These are phyloP conservation scores for Ormosia emarginata DNA, from an alignment of 306 rosid species.

Conservation along the genomic window DNA sequence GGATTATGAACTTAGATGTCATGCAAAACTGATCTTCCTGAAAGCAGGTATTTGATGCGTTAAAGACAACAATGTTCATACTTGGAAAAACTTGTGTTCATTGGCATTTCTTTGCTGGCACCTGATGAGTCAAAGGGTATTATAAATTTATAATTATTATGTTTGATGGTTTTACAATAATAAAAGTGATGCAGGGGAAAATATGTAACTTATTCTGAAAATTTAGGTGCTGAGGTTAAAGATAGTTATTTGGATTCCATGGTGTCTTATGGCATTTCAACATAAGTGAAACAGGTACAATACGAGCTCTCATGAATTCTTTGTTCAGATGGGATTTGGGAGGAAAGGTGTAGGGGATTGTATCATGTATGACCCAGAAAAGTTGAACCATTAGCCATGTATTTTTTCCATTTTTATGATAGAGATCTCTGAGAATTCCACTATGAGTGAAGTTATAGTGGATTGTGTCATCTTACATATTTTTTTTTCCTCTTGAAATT, in stretches of 20 bases:
- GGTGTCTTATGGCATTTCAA: slow-evolving; percentile 56
- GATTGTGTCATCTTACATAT: too few relatives aligned
- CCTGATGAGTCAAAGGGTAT: slow-evolving; percentile 95
- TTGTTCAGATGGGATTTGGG: too few relatives aligned
- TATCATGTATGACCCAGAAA: too few relatives aligned
- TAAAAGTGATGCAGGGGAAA: slow-evolving; percentile 11
- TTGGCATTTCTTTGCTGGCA: slow-evolving; percentile 94
- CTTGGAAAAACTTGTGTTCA: slow-evolving; percentile 80
- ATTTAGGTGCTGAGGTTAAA: slow-evolving; percentile 69
- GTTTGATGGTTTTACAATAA: not conserved
- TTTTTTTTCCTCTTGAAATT: too few relatives aligned
- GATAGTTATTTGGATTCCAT: slow-evolving; percentile 58
- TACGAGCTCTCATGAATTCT: not conserved
- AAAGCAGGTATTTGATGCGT: slow-evolving; percentile 81
- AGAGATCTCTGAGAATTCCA: not conserved
- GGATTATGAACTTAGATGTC: slow-evolving; percentile 12
- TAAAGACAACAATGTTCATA: slow-evolving; percentile 92
- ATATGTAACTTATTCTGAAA: slow-evolving; percentile 26
- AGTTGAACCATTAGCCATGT: not conserved
- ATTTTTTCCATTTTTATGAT: not conserved
- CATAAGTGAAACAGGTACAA: slow-evolving; percentile 68
- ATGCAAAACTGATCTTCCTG: slow-evolving; percentile 29
- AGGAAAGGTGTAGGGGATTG: not conserved
- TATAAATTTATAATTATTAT: not conserved
- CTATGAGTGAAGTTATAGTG: too few relatives aligned